Evolutionary conservation across 2,329 filamentous ascomycete species (phyloP).

Genomic region (Aspergillus bombycis): DNA sequence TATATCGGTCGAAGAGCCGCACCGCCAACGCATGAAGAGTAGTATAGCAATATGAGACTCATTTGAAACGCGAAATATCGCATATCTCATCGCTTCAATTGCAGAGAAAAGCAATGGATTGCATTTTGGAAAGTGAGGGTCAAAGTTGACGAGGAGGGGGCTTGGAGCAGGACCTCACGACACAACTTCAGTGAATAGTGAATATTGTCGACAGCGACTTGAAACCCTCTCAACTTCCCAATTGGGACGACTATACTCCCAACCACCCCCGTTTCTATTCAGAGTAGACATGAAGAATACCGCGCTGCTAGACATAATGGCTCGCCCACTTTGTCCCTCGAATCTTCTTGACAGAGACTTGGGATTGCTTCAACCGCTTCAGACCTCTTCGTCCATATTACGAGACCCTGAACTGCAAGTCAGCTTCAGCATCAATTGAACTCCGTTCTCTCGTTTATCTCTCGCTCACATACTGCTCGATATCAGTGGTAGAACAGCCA

Average conservation of each 20-base stretch:
- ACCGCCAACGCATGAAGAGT: neutral
- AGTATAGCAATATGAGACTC: neutral
- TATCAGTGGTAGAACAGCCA: neutral
- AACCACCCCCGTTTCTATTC: conserved; percentile 20
- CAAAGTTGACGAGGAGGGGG: neutral
- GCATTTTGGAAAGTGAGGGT: too few relatives aligned
- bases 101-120: neutral
- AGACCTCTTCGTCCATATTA: neutral
- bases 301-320: conserved; percentile 4
- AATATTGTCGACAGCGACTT: neutral
- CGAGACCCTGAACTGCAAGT: neutral
- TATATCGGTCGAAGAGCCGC: neutral
- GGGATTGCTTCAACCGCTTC: neutral
- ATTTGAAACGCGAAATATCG: neutral
- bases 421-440: neutral
- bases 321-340: neutral
- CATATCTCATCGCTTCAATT: neutral
- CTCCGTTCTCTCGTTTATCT: neutral
- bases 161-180: too few relatives aligned
- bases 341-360: neutral
- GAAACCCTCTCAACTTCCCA: conserved; percentile 1
- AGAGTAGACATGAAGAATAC: conserved; percentile 12
- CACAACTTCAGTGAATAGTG: neutral
- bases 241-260: conserved; percentile 16
- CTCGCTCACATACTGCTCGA: neutral